Percentiles rank a stretch among this genome's conserved stretches.
These are phyloP conservation scores for Cyphellophora europaea DNA, from an alignment of 2,329 filamentous ascomycete species.

Conservation along the genomic window DNA sequence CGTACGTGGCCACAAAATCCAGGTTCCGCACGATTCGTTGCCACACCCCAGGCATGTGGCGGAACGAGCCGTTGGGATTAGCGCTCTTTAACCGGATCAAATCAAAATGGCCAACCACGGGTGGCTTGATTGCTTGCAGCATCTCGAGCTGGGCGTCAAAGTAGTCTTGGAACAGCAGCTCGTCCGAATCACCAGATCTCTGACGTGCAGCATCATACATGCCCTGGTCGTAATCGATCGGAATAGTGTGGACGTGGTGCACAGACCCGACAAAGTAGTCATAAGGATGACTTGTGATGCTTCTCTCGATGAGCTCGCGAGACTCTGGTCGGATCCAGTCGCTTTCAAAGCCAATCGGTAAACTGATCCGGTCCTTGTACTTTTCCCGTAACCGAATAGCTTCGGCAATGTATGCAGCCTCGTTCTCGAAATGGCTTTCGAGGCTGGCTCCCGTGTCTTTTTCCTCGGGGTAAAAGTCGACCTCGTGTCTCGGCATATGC, in stretches of 20 bases:
- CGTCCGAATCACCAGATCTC: conserved; percentile 53
- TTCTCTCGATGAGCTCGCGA: conserved; percentile 48
- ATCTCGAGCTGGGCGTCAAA: conserved; percentile 82
- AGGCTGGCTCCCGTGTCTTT: conserved; percentile 32
- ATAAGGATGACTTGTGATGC: conserved; percentile 53
- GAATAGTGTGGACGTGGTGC: conserved; percentile 77
- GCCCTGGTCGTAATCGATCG: conserved; percentile 74
- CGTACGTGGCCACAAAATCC: conserved; percentile 58
- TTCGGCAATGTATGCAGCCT: conserved; percentile 61
- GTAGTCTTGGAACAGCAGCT: conserved; percentile 69
- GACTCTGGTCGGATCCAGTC: conserved; percentile 77
- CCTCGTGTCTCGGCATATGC: conserved; percentile 76
- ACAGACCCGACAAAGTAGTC: conserved; percentile 92
- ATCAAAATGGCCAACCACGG: conserved; percentile 88
- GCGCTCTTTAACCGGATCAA: conserved; percentile 73
- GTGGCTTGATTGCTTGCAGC: conserved; percentile 61
- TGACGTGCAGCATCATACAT: conserved; percentile 58
- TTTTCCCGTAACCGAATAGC: conserved; percentile 61
- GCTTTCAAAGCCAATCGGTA: conserved; percentile 84
- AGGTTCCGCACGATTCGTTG: conserved; percentile 64
- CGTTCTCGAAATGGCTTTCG: conserved; percentile 32
- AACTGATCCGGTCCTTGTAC: conserved; percentile 62
- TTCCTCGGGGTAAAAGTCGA: conserved; percentile 91
- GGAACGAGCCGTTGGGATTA: conserved; percentile 54
- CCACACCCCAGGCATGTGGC: conserved; percentile 59